Base-by-base conservation (phyloP, 306 rosid genomes). In the Gillenia trifoliata region DNA sequence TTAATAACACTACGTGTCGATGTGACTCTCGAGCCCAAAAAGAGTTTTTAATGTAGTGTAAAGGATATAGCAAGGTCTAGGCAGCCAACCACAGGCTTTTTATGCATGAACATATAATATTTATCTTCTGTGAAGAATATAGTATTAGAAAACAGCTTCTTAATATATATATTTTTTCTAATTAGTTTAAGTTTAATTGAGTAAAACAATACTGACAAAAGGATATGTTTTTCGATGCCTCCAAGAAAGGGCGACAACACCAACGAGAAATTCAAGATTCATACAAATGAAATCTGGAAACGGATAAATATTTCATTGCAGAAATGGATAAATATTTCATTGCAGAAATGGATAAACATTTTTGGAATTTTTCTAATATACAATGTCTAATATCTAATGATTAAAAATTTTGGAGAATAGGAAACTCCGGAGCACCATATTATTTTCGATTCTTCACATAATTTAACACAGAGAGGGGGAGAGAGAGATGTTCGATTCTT, bases 71-170 rank as follows among this genome's bases (percentile, higher is more conserved):
- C 23, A 3, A 7, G 34, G 65, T 10, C 36, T 16, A 23, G 77
- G 70, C 66, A 11, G 69, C 77, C 77, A 75, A 80, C 71, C 71
- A 45, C 40, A 16, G 20, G n/a, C n/a, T 20, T 36, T 56, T 57
- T 22, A 17, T 54, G 25, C 65, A 8, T 26, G 17, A 55, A 22
- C 15, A 52, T 19, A 47, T 9, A 28, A 4, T 3, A 3, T 0
- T 43, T 3, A 17, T 19, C 17, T 33, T 17, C 15, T 29, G 15
- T 13, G 30, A 11, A 28, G 3, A 28, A 2, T 0, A 6, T 12
- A 15, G 66, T 6, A 10, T 70, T 6, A 30, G 8, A 25, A 70
- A 6, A 29, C 13, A 38, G 34, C 63, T 20, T 52, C 33, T n/a
- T 11, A 28, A 33, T 2, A 1, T n/a, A 6, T 29, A 25, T 9